phyloP scores from a whole-genome alignment of 2,329 filamentous ascomycete species.

The Aschersonia sp. region DNA sequence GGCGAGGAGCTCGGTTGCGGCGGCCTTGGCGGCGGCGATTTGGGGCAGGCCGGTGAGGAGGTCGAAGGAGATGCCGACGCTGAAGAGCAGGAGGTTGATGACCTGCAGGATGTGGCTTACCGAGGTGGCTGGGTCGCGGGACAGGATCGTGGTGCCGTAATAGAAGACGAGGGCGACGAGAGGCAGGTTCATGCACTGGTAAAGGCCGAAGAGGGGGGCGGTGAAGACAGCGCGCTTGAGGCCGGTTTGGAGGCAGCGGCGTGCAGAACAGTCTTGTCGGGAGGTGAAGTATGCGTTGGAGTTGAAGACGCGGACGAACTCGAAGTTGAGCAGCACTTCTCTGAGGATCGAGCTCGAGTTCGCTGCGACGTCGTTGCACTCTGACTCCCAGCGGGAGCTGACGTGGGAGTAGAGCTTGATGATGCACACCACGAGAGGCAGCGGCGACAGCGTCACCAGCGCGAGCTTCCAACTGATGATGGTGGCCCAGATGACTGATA shows the following conservation, averaged over 20 bases:
- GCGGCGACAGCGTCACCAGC: slow-evolving; percentile 55
- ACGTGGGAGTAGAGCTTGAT: slow-evolving; percentile 51
- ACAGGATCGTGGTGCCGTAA: slow-evolving; percentile 57
- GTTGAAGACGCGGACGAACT: slow-evolving; percentile 61
- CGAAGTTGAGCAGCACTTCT: slow-evolving; percentile 68
- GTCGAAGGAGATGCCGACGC: slow-evolving; percentile 56
- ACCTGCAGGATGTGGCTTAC: slow-evolving; percentile 55
- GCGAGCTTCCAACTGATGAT: slow-evolving; percentile 67
- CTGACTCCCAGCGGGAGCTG: slow-evolving; percentile 58
- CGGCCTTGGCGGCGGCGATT: slow-evolving; percentile 58
- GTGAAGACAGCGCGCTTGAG: slow-evolving; percentile 50
- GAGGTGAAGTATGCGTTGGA: slow-evolving; percentile 56
- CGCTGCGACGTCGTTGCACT: slow-evolving; percentile 49
- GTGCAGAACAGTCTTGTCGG: slow-evolving; percentile 43
- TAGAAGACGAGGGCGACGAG: slow-evolving; percentile 71
- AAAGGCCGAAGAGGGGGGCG: slow-evolving; percentile 63
- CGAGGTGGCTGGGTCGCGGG: slow-evolving; percentile 25
- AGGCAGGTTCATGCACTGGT: slow-evolving; percentile 57
- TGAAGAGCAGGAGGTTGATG: slow-evolving; percentile 73
- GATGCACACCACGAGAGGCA: slow-evolving; percentile 52
- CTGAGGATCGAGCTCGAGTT: slow-evolving; percentile 42
- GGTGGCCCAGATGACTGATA: slow-evolving; percentile 64
- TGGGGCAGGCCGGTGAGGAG: slow-evolving; percentile 69
- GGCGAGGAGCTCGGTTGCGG: slow-evolving; percentile 54
- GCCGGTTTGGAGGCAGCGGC: slow-evolving; percentile 43